These are phyloP conservation scores for Xylaria arbuscula DNA, from an alignment of 2,329 filamentous ascomycete species.

Conservation along the genomic window DNA sequence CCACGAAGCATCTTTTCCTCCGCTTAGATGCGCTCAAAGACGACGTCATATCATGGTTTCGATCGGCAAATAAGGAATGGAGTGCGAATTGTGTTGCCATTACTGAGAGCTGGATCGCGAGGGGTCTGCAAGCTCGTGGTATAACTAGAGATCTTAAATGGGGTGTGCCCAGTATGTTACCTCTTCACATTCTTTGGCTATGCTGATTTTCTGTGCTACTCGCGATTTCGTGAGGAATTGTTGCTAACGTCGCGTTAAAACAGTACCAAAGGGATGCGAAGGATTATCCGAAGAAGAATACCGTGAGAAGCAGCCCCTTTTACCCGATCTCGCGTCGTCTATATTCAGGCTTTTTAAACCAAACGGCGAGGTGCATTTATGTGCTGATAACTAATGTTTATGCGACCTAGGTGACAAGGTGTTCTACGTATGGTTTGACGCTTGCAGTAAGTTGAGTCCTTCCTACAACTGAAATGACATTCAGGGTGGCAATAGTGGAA, in stretches of 20 bases:
- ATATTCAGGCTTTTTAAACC: not conserved
- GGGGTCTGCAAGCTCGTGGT: constrained; percentile 85
- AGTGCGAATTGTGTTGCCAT: constrained; percentile 79
- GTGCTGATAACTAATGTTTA: not conserved
- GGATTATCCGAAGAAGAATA: constrained; percentile 66
- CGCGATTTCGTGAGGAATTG: not conserved
- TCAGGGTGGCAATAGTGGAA: not conserved
- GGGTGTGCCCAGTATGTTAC: constrained; percentile 67
- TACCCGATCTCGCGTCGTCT: not conserved
- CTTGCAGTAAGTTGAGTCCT: constrained; percentile 61
- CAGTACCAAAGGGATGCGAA: constrained; percentile 60
- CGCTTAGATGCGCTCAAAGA: constrained; percentile 84
- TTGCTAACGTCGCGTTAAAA: not conserved
- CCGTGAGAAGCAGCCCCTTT: constrained; percentile 3
- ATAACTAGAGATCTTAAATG: constrained; percentile 95
- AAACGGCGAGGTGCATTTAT: no score
- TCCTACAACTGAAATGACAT: not conserved
- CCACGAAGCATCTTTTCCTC: constrained; percentile 94
- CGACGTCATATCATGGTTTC: constrained; percentile 80
- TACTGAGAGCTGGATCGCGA: constrained; percentile 82
- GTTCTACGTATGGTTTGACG: constrained; percentile 90
- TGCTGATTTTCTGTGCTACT: not conserved
- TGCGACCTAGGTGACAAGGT: constrained; percentile 64
- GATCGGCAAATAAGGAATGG: constrained; percentile 74
- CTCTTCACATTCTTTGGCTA: not conserved